Percentiles rank a stretch among this genome's conserved stretches.
Evolutionary conservation across 2,329 filamentous ascomycete species (phyloP).

Genomic region (Hypoxylon sp.): DNA sequence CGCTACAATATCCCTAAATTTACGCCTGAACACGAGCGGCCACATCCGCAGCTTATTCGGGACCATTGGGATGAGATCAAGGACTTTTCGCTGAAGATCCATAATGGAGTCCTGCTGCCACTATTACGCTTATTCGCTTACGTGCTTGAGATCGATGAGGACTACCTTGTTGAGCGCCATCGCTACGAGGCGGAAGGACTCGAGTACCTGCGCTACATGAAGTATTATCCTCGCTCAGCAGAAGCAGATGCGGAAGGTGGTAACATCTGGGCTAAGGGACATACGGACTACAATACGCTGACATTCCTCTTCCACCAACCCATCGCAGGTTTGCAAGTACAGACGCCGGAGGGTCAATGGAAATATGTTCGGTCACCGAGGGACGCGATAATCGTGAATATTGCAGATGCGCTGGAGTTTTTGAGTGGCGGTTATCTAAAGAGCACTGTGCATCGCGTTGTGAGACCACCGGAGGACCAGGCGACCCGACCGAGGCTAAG

Average conservation of each 20-base stretch:
- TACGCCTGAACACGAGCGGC: conserved; percentile 46
- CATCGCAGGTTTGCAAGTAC: conserved; percentile 66
- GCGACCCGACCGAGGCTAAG: conserved; percentile 41
- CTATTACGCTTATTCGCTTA: conserved; percentile 33
- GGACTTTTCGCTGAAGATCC: conserved; percentile 46
- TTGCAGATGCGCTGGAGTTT: conserved; percentile 62
- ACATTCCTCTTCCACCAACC: conserved; percentile 70
- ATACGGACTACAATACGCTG: conserved; percentile 55
- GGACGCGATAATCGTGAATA: conserved; percentile 63
- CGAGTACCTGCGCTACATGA: conserved; percentile 50
- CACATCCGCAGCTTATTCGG: conserved; percentile 45
- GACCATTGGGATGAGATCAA: conserved; percentile 48
- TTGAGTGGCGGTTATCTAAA: conserved; percentile 55
- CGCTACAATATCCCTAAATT: conserved; percentile 50
- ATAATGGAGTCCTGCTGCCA: conserved; percentile 38
- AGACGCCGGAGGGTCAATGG: conserved; percentile 58
- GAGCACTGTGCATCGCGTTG: conserved; percentile 49
- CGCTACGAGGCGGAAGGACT: conserved; percentile 49
- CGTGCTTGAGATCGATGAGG: conserved; percentile 48
- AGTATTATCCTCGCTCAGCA: conserved; percentile 45
- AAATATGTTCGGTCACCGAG: conserved; percentile 49
- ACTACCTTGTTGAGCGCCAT: conserved; percentile 45
- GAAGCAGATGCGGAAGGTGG: conserved; percentile 39
- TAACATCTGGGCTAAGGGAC: conserved; percentile 48
- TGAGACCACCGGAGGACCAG: conserved; percentile 46